Conservation (phyloP, 2,329 filamentous ascomycete genomes). For the Sporothrix pseudoabietina region DNA sequence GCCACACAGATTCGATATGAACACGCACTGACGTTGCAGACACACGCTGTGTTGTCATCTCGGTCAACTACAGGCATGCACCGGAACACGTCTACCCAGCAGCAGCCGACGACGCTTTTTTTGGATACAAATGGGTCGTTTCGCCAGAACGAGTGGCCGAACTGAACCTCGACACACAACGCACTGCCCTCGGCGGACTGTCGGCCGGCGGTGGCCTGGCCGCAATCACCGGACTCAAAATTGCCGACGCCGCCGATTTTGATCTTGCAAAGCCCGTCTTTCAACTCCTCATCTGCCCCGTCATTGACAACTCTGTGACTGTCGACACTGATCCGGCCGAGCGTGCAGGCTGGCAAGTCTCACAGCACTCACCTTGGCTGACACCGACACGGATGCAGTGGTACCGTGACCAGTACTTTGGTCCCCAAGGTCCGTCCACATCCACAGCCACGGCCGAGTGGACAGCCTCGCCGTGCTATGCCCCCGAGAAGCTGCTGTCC, state of each 20-base stretch:
- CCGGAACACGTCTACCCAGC: slow-evolving; percentile 60
- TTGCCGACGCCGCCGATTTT: neutral
- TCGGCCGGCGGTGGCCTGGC: slow-evolving; percentile 36
- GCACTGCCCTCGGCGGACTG: slow-evolving; percentile 37
- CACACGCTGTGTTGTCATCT: slow-evolving; percentile 23
- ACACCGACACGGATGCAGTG: slow-evolving; percentile 59
- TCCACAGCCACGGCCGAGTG: slow-evolving; percentile 45
- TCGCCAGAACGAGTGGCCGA: slow-evolving; percentile 9
- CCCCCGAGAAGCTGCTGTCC: slow-evolving; percentile 57
- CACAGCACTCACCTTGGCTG: slow-evolving; percentile 46
- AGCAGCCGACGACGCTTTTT: slow-evolving; percentile 60
- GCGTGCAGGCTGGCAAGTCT: slow-evolving; percentile 46
- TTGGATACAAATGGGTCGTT: slow-evolving; percentile 40
- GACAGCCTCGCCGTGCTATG: slow-evolving; percentile 32
- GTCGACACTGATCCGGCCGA: slow-evolving; percentile 41
- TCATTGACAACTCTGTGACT: slow-evolving; percentile 59
- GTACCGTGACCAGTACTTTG: slow-evolving; percentile 62
- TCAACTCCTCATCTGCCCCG: slow-evolving; percentile 60
- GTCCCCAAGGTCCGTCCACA: slow-evolving; percentile 40
- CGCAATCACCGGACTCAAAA: slow-evolving; percentile 19
- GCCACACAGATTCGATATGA: neutral
- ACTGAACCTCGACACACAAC: slow-evolving; percentile 45
- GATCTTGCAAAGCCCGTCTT: slow-evolving; percentile 35
- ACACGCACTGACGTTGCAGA: neutral
- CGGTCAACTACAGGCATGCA: slow-evolving; percentile 47